Percentiles rank a stretch among this genome's conserved stretches.
Evolutionary conservation across 225 moss, liverwort and hornwort species (phyloP).

Genomic region (Rhytidiadelphus loreus): DNA sequence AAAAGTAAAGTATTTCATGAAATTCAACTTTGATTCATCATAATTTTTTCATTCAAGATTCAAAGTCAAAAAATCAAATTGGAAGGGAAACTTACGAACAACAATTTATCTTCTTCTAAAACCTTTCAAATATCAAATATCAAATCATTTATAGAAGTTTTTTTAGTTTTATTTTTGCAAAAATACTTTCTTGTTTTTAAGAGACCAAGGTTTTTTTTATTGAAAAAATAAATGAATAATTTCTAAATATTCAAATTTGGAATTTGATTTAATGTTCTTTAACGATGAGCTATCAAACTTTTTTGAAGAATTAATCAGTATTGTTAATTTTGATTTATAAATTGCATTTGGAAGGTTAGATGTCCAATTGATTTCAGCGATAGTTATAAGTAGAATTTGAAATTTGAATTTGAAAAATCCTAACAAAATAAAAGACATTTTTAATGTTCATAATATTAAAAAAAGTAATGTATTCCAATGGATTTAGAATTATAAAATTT

Average conservation of each 20-base stretch:
- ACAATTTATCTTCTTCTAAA: not conserved
- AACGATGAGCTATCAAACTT: no score
- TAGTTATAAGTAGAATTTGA: no score
- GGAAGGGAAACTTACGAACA: not conserved
- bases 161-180: no score
- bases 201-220: not conserved
- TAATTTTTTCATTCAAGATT: no score
- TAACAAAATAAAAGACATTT: not conserved
- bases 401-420: not conserved
- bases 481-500: not conserved
- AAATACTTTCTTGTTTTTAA: not conserved
- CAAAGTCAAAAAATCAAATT: not conserved
- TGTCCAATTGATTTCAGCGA: no score
- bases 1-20: not conserved
- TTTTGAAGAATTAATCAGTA: no score
- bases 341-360: accelerated
- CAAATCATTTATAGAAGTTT: not conserved
- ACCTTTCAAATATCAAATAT: not conserved
- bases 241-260: no score
- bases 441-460: not conserved
- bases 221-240: no score
- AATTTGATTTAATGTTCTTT: not conserved
- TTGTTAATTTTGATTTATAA: not conserved
- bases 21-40: not conserved
- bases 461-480: not conserved